These are phyloP conservation scores for Neurospora sp. DNA, from an alignment of 2,329 filamentous ascomycete genomes.

Conservation along the genomic window DNA sequence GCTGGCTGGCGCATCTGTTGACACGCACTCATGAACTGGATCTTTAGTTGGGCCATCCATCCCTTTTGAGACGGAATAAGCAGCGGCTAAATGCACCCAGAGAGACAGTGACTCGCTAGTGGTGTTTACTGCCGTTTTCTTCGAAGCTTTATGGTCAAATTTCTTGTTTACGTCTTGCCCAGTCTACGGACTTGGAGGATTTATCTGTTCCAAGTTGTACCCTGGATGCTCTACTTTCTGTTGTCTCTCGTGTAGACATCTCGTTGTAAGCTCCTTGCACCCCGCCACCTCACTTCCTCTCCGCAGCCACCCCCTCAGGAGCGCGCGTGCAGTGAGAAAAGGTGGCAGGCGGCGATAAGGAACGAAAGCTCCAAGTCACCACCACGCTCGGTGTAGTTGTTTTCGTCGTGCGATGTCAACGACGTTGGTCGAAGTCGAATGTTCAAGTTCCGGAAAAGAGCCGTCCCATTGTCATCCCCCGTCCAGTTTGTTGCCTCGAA, in stretches of 20 bases:
- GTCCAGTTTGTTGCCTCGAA: background rate
- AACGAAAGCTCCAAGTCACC: constrained; percentile 1
- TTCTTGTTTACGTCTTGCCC: no score
- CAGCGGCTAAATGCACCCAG: no score
- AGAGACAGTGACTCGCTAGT: no score
- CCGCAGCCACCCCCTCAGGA: constrained; percentile 34
- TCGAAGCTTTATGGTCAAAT: no score
- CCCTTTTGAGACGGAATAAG: no score
- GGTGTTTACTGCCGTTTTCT: no score
- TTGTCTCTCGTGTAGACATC: background rate
- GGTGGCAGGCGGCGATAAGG: constrained; percentile 16
- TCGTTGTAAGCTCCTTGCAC: background rate
- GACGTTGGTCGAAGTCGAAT: constrained; percentile 1
- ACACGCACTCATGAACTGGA: no score
- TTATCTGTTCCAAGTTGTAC: no score
- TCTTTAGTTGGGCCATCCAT: no score
- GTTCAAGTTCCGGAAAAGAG: constrained; percentile 1
- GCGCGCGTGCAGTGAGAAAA: constrained; percentile 45
- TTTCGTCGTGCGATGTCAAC: background rate
- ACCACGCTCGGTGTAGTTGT: background rate
- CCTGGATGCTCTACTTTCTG: background rate
- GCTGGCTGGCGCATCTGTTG: no score
- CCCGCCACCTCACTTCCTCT: constrained; percentile 28
- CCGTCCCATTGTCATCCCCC: background rate
- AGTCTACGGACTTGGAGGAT: no score